These are phyloP conservation scores for Avena insularis DNA, from an alignment of 176 grass and related monocot species.

Conservation along the genomic window DNA sequence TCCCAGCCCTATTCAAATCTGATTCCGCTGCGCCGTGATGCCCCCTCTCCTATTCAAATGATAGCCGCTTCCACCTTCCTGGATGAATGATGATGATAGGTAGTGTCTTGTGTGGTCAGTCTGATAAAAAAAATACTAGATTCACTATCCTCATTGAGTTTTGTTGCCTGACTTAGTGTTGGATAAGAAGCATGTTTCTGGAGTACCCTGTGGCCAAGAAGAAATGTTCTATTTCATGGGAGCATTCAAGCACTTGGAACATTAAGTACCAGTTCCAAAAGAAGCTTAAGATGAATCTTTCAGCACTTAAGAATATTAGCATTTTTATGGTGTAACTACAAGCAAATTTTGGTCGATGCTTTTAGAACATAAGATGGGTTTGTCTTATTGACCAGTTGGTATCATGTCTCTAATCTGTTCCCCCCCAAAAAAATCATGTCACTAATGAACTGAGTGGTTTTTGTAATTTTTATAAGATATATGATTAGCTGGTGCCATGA, in stretches of 20 bases:
- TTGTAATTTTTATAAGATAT: background rate
- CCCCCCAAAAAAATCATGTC: background rate
- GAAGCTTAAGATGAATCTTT: background rate
- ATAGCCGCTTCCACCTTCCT: background rate
- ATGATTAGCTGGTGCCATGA: background rate
- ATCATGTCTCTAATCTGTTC: background rate
- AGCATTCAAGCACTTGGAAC: background rate
- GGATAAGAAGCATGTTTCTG: constrained; percentile 23
- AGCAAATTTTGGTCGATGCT: background rate
- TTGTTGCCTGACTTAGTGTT: background rate
- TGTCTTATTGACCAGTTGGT: constrained; percentile 7
- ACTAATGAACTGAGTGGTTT: background rate
- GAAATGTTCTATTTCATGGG: background rate
- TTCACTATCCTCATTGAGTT: background rate
- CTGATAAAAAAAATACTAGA: background rate
- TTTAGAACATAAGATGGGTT: background rate
- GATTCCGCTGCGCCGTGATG: too few relatives aligned
- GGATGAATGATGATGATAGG: constrained; percentile 23
- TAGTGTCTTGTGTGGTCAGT: background rate
- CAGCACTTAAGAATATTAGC: background rate
- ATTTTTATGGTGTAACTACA: constrained; percentile 2
- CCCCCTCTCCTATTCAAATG: too few relatives aligned
- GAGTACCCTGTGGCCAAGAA: background rate
- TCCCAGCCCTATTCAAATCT: too few relatives aligned
- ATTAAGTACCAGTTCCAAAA: background rate